Percentiles rank a stretch among this genome's conserved stretches.
phyloP scores from a whole-genome alignment of 495 filamentous ascomycete species.

The Penicillium crystallinum region DNA sequence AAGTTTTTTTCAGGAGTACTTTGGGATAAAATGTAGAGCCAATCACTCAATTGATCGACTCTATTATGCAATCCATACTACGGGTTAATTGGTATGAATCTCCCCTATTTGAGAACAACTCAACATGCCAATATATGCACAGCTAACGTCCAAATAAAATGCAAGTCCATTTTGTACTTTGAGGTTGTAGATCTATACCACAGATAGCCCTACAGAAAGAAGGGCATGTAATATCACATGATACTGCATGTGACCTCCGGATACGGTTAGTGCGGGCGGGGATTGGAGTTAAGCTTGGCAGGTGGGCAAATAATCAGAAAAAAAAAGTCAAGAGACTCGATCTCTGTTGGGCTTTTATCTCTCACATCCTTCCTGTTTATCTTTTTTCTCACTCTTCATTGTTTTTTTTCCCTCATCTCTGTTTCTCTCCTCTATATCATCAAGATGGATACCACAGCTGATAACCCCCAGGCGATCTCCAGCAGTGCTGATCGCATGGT shows the following conservation, averaged over 20 bases:
- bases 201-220: slow-evolving; percentile 8
- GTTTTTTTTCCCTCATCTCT: background rate
- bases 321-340: slow-evolving; percentile 28
- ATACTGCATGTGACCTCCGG: background rate
- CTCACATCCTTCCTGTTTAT: slow-evolving; percentile 7
- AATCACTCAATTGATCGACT: background rate
- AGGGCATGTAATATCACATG: slow-evolving; percentile 5
- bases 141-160: background rate
- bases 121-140: background rate
- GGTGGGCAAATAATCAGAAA: slow-evolving; percentile 18
- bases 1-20: too few relatives aligned
- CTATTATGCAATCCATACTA: background rate
- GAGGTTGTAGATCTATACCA: background rate
- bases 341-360: slow-evolving; percentile 19
- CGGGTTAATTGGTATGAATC: too few relatives aligned
- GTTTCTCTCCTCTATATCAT: background rate
- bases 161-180: background rate
- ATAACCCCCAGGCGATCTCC: slow-evolving; percentile 24
- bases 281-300: slow-evolving; percentile 29
- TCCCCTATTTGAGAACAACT: background rate
- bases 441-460: slow-evolving; percentile 31
- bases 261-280: slow-evolving; percentile 18
- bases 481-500: slow-evolving; percentile 51
- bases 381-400: slow-evolving; percentile 7
- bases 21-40: background rate